Evolutionary conservation across 352 stramenopile species (phyloP), one percentile per base, ranked within the genome.

Genomic region (Globisporangium iwayamae): DNA sequence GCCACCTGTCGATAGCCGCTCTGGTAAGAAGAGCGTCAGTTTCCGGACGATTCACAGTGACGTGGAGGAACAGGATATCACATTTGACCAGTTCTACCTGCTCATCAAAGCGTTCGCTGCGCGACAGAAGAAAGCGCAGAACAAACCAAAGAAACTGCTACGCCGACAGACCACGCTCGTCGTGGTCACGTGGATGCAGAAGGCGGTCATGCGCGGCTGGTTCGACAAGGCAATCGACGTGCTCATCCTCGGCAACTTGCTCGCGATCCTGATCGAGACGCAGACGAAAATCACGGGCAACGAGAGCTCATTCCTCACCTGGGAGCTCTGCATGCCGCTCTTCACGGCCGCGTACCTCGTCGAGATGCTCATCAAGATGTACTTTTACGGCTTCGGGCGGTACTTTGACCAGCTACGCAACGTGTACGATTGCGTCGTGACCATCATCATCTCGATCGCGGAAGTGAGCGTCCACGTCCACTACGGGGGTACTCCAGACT

Each of bases 301-400:
- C 0, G 52, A 72, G 9, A 34, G 39, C 3, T 36, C 62, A n/a
- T 81, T 73, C 30, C 34, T 73, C 36, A 56, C 57, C 1, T 86
- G 66, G 74, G 78, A 87, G 46, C 45, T 71, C 16, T 82, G 75
- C 51, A 93, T 94, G 74, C 75, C 84, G 2, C 53, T 79, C 8
- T 95, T 96, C 58, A 85, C 85, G 28, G 65, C 74, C 18, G 66
- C 76, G 6, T 96, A 93, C 65, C 62, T 93, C 13, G 41, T 88
- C 1, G 89, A 96, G 58, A 96, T 96, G 84, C 58, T 90, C 9
- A 54, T 94, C 32, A 96, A 96, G 69, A 78, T 94, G 54, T 78
- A 83, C 34, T 79, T 76, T 3, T 69, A 85, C 30, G 79, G 80
- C 8, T 68, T 72, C 36, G 71, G 70, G 18, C 68, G 66, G 34